Percentiles rank a stretch among this genome's conserved stretches.
Conservation (phyloP, 352 stramenopile genomes). For the Globisporangium recalcitrans region DNA sequence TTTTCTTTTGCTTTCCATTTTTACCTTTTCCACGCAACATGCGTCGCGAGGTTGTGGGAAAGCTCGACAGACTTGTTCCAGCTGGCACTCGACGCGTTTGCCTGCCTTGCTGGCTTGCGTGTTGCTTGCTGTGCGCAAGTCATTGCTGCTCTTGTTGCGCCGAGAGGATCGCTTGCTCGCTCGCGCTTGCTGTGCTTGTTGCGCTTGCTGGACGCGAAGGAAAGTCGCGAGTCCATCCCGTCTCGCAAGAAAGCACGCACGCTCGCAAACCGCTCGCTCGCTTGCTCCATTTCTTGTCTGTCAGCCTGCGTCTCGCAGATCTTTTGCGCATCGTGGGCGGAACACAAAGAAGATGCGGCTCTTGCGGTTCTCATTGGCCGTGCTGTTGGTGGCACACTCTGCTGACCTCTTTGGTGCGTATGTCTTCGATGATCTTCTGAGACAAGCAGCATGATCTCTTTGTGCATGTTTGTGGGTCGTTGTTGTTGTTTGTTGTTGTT, state of each 20-base stretch:
- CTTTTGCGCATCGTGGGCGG: not conserved
- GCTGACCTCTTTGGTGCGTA: conserved; percentile 12
- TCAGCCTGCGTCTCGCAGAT: not conserved
- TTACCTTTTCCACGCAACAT: not conserved
- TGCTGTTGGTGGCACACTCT: conserved; percentile 4
- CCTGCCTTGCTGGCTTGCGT: not conserved
- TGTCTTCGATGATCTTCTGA: conserved; percentile 4
- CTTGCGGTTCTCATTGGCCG: not conserved
- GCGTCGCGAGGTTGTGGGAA: conserved; percentile 1
- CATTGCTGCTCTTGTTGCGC: conserved; percentile 1
- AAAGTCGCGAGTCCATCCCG: not conserved
- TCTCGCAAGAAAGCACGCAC: too few species aligned
- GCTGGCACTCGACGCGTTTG: not conserved
- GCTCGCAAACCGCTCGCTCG: too few species aligned
- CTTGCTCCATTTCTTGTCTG: not conserved
- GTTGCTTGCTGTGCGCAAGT: not conserved
- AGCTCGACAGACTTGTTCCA: not conserved
- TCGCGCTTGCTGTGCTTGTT: too few species aligned
- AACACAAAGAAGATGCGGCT: conserved; percentile 11
- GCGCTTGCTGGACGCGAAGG: conserved; percentile 1
- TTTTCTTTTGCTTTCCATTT: not conserved
- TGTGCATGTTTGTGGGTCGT: not conserved
- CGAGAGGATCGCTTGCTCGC: not conserved
- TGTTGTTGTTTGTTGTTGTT: conserved; percentile 9
- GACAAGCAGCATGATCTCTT: not conserved